phyloP scores from a whole-genome alignment of 2,329 filamentous ascomycete species.

The Fusarium sp. region DNA sequence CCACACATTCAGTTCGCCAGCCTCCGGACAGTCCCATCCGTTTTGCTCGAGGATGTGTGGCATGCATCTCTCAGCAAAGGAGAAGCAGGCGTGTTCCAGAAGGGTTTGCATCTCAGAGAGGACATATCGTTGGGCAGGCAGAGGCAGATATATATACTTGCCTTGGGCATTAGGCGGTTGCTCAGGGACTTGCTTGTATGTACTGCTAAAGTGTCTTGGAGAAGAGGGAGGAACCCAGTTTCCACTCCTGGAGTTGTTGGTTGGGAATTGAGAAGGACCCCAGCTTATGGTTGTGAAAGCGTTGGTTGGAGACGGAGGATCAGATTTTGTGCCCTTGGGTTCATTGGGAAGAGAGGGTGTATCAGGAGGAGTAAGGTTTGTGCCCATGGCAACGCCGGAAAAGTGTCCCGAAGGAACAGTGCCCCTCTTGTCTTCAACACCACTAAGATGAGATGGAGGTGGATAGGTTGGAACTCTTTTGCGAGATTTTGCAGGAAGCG shows the following conservation, averaged over 20 bases:
- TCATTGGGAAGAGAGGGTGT: too few relatives aligned
- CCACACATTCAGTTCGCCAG: conserved; percentile 24
- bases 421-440: too few relatives aligned
- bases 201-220: not conserved
- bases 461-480: not conserved
- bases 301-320: too few relatives aligned
- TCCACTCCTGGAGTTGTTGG: not conserved
- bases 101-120: conserved; percentile 5
- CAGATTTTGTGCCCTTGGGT: too few relatives aligned
- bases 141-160: not conserved
- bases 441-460: too few relatives aligned
- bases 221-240: not conserved
- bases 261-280: too few relatives aligned
- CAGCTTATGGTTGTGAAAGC: too few relatives aligned
- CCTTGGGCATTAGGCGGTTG: not conserved
- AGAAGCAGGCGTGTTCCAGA: conserved; percentile 14
- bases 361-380: too few relatives aligned
- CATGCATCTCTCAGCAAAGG: conserved; percentile 2
- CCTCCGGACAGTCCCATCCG: conserved; percentile 6
- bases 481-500: too few relatives aligned
- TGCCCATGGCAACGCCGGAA: too few relatives aligned
- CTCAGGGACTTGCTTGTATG: not conserved
- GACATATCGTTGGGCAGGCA: not conserved
- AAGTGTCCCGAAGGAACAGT: too few relatives aligned
- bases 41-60: conserved; percentile 2